Evolutionary conservation across 192 early-diverging fungal species (phyloP), one percentile per base, ranked within the genome.

Genomic region (Mortierella hygrophila): DNA sequence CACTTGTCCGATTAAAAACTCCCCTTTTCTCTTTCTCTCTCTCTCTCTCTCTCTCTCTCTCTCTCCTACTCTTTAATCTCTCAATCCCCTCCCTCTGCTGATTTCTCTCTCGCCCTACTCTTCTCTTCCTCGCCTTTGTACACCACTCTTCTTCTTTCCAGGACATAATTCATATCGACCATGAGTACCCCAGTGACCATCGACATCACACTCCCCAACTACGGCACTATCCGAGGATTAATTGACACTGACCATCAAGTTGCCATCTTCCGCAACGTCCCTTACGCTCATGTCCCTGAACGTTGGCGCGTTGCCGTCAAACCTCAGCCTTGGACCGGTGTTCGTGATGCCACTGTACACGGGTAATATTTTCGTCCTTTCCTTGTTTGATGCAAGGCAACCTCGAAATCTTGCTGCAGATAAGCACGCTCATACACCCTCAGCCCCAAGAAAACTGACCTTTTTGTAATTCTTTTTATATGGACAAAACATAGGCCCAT

Each of bases 291-390:
- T 41, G 70, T 82, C 35, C 74, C 81, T 13, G 70, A 82, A 35
- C 81, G 81, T 35, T 82, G 81, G 81, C 81, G 75, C 15, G 69
- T 70, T 42, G 81, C 81, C 20, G 81, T 77, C 41, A 82, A 82
- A 57, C 41, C 55, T 29, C 52, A 72, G 65, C 52, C 69, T 11
- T 82, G 81, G 81, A 63, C 81, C 3, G 81, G 70, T 35, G 70
- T 82, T 29, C 75, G 75, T 37, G 81, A 82, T 77, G 74, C 75
- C 6, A 75, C 82, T 6, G 74, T 74, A 16, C 82, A 78, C 63
- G 82, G 82, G 77, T 83, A 75, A 40, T 16, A 52, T 20, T 65
- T 65, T 3, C 32, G 29, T 32, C 9, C 16, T 63, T 10, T 15
- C 6, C 6, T 13, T 63, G 26, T 13, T 65, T 26, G 13, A 18